phyloP scores from a whole-genome alignment of 495 filamentous ascomycete species.

The Penicillium ochrochloron region DNA sequence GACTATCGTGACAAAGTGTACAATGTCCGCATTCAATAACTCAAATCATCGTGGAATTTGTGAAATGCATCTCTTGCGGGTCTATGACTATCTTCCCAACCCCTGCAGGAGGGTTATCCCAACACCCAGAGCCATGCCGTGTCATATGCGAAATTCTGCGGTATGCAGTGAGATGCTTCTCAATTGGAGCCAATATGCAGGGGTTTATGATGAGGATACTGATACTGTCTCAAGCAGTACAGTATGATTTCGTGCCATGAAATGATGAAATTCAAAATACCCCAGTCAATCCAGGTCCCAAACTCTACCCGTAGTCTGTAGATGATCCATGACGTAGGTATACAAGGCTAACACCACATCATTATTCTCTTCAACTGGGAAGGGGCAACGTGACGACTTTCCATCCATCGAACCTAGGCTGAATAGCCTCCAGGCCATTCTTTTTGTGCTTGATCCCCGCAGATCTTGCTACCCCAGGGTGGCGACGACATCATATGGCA shows the following conservation, averaged over 20 bases:
- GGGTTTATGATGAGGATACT: not conserved
- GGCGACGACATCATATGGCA: slow-evolving; percentile 5
- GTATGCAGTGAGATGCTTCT: not conserved
- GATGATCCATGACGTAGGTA: not conserved
- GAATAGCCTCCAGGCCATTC: not conserved
- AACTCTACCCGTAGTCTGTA: not conserved
- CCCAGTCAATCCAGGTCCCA: not conserved
- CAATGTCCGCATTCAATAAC: not conserved
- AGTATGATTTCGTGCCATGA: not conserved
- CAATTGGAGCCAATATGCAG: not conserved
- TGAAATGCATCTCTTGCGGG: not conserved
- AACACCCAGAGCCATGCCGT: not conserved
- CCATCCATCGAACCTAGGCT: not conserved
- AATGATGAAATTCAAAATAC: slow-evolving; percentile 1
- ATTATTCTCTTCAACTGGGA: not conserved
- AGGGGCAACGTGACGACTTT: slow-evolving; percentile 2
- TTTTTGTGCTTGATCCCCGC: slow-evolving; percentile 1
- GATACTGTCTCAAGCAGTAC: not conserved
- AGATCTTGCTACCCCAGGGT: not conserved
- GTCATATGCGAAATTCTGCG: not conserved
- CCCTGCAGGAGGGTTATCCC: not conserved
- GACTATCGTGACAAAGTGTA: not conserved
- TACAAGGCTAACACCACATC: not conserved
- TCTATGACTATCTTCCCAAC: too few relatives aligned
- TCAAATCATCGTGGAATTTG: not conserved